Conservation (phyloP, 208 protist species). For the Wallacemonas collosoma region DNA sequence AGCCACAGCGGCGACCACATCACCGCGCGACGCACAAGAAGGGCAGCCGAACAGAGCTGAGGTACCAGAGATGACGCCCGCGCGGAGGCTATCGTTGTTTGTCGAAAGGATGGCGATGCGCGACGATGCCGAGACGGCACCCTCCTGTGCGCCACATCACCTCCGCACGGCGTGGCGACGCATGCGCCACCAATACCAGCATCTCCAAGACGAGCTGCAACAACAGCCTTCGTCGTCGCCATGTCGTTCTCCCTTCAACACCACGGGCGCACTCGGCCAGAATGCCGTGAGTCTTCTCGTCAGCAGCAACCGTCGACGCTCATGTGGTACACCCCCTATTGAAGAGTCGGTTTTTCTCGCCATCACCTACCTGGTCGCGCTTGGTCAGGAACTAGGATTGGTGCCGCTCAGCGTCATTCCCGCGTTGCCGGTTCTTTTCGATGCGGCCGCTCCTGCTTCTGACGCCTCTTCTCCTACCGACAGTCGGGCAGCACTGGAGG, state of each 20-base stretch:
- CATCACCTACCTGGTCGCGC: slow-evolving; percentile 23
- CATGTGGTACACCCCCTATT: slow-evolving; percentile 2
- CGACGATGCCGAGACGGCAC: background rate
- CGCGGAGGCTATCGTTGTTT: background rate
- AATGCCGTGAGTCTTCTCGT: background rate
- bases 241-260: background rate
- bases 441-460: background rate
- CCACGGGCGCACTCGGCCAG: background rate
- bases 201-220: background rate
- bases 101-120: background rate
- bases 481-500: background rate
- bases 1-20: background rate
- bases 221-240: background rate
- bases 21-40: background rate
- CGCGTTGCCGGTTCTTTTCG: slow-evolving; percentile 1
- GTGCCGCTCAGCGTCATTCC: slow-evolving; percentile 24
- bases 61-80: background rate
- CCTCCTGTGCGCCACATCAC: background rate
- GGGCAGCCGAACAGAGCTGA: background rate
- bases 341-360: slow-evolving; percentile 17
- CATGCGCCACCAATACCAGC: slow-evolving; percentile 1
- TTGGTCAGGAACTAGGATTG: slow-evolving; percentile 31
- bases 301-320: slow-evolving; percentile 4
- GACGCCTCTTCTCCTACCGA: background rate
- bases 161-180: slow-evolving; percentile 8